Evolutionary conservation across 768 basidiomycete species (phyloP), one percentile per base, ranked within the genome.

Genomic region (Cystoderma amianthinum): DNA sequence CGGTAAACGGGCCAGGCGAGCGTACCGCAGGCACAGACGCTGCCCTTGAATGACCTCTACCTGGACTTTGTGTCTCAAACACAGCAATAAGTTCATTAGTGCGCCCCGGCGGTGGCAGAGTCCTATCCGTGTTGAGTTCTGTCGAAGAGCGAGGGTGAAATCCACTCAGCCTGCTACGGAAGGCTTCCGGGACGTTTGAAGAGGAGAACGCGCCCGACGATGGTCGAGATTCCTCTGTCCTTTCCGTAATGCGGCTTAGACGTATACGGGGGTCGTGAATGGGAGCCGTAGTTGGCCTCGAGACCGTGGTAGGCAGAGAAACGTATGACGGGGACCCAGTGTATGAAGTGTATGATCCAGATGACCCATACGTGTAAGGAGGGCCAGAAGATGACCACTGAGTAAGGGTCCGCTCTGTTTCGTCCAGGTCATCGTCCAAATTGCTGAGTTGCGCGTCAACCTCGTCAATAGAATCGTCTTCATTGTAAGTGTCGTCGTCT

Each of bases 181-280:
- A 58, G 52, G 32, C 52, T 63, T 32, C 61, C 57, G 23, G 71
- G 53, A 54, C 44, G 44, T 52, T 44, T 49, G 45, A 52, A 30
- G 51, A 46, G 17, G 62, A 62, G 48, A 64, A 68, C 0, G 67
- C 56, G 9, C 65, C 65, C 1, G 78, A 72, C 4, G 61, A 58
- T 0, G 85, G 85, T 20, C 85, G 77, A 1, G 83, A 64, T 22
- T 83, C 78, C 60, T 91, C 88, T 1, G 84, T 87, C 35, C 71
- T 74, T 56, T 91, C 88, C 2, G 85, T 76, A 44, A 91, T 91
- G 2, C 75, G 82, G 53, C 87, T 90, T 15, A 90, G 67, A 7
- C 77, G 74, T 34, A 58, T 55, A n/a, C 62, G 52, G 2, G 68
- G 63, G 42, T 67, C 64, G 5, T 51, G 45, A 15, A 53, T 47